Evolutionary conservation across 2,329 filamentous ascomycete genomes (phyloP), one percentile per base, ranked within the genome.

Genomic region (Trichoderma gracile): DNA sequence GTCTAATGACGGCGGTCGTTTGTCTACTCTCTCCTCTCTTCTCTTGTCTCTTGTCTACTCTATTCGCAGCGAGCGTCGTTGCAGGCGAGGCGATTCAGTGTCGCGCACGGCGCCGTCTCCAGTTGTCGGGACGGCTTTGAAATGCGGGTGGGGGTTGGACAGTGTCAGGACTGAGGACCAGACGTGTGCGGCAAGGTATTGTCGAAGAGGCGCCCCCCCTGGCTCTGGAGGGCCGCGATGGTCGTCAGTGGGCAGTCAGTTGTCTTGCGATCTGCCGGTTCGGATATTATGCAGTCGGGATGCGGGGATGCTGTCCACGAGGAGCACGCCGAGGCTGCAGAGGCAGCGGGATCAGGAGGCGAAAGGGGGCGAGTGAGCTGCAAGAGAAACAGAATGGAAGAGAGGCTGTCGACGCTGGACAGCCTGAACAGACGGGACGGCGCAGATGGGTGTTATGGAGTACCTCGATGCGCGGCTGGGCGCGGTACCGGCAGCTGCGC

Each of bases 301-400:
- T 47, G 60, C 50, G 60, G 52, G 60, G 60, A 62, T 52, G 49
- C 38, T 62, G 58, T 62, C 49, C 53, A 62, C 52, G 49, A 62
- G 49, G 8, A 42, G 57, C 57, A 52, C 57, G 57, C 60, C 52
- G 60, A 63, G 52, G 52, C 60, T 55, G 60, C 60, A 63, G 52
- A 62, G 25, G 58, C 58, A 17, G 57, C 57, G 43, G 58, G 58
- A 62, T 62, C 49, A 62, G 58, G 58, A 62, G 58, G 38, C 33
- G 33, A 61, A 61, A 42, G 58, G 58, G 58, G 55, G 55, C 49
- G 46, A 17, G 30, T 17, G 57, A 21, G 23, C 49, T 21, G 45
- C 40, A 63, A 25, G 52, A 52, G 45, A 38, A 25, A 21, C 40
- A n/a, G 21, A 47, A 42, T n/a, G n/a, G n/a, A 53, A 55, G 42